Percentiles rank a stretch among this genome's conserved stretches.
Conservation (phyloP, 1,284 basidiomycete genomes). For the Singerocomus inundabilis region DNA sequence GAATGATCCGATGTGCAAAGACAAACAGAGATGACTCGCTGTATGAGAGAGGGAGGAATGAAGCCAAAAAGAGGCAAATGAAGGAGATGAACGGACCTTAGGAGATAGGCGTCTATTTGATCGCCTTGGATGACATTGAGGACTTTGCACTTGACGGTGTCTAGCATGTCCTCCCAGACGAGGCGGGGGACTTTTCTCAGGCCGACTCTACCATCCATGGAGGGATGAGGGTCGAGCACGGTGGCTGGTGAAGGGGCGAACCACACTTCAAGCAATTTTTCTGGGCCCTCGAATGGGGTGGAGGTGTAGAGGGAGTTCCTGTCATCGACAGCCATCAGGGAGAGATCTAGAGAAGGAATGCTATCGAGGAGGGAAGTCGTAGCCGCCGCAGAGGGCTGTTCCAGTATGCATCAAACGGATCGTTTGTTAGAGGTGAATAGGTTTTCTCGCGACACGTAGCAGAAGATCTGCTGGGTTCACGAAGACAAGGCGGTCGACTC, state of each 20-base stretch:
- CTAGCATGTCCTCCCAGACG: conserved; percentile 97
- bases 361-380: conserved; percentile 53
- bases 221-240: conserved; percentile 47
- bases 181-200: conserved; percentile 74
- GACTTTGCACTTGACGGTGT: conserved; percentile 96
- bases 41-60: conserved; percentile 15
- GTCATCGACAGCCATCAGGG: conserved; percentile 37
- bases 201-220: conserved; percentile 53
- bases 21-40: conserved; percentile 99
- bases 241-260: conserved; percentile 78
- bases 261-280: conserved; percentile 99
- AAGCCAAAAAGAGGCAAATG: background rate
- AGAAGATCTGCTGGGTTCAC: conserved; percentile 17
- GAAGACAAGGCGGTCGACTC: conserved; percentile 13
- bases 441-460: conserved; percentile 21
- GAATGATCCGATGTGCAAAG: conserved; percentile 92
- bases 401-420: conserved; percentile 59
- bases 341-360: conserved; percentile 35
- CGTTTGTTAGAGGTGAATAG: conserved; percentile 11
- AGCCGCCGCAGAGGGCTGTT: conserved; percentile 39
- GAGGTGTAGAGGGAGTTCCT: conserved; percentile 36
- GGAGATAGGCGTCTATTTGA: conserved; percentile 92
- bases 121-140: conserved; percentile 85
- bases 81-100: conserved; percentile 64
- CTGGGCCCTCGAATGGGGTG: conserved; percentile 82